Conservation (phyloP, 192 early-diverging fungal genomes). For the Coemansia sp. region DNA sequence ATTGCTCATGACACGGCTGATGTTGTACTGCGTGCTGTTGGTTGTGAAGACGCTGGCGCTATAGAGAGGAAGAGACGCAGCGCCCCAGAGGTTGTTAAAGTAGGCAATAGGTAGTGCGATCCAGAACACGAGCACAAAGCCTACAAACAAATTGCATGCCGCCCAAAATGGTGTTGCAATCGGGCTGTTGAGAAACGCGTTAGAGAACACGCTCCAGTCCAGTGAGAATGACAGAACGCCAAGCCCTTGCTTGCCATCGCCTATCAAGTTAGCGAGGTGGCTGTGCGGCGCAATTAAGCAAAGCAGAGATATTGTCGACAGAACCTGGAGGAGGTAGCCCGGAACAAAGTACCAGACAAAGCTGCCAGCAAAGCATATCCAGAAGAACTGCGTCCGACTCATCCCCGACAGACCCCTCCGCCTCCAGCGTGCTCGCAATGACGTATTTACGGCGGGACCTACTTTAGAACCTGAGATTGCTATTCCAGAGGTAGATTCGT, state of each 20-base stretch:
- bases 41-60: constrained; percentile 62
- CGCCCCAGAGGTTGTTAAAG: constrained; percentile 67
- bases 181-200: constrained; percentile 62
- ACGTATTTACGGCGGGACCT: not conserved
- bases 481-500: not conserved
- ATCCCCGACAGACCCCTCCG: constrained; percentile 6
- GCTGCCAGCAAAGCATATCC: constrained; percentile 51
- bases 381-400: constrained; percentile 59
- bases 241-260: constrained; percentile 63
- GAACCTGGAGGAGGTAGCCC: constrained; percentile 64
- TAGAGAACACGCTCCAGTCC: constrained; percentile 73
- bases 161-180: constrained; percentile 79
- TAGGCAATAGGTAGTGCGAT: constrained; percentile 73
- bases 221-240: constrained; percentile 71
- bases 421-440: constrained; percentile 18
- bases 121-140: constrained; percentile 75
- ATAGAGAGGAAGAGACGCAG: constrained; percentile 64
- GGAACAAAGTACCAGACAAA: constrained; percentile 67
- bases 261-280: constrained; percentile 48
- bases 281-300: constrained; percentile 60
- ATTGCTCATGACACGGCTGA: constrained; percentile 58
- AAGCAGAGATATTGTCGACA: constrained; percentile 66
- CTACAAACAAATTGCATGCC: constrained; percentile 69
- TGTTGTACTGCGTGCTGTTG: constrained; percentile 62
- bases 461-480: not conserved